phyloP scores from a whole-genome alignment of 352 stramenopile genomes.

The Phytophthora lateralis region DNA sequence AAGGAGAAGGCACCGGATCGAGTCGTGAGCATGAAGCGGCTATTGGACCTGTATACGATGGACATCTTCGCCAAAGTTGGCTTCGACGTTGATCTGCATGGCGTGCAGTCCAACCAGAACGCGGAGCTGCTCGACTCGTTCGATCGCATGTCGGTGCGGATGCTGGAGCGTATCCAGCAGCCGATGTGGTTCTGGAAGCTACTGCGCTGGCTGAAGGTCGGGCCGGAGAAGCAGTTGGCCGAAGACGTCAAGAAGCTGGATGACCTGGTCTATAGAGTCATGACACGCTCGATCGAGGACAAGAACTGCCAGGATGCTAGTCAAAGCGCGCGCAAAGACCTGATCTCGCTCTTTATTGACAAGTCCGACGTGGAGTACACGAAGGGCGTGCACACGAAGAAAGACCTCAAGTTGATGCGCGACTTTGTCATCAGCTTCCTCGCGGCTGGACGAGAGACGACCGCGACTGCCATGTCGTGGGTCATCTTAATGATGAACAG shows the following conservation, averaged over 20 bases:
- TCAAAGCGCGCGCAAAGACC: slow-evolving; percentile 27
- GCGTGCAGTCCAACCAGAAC: slow-evolving; percentile 46
- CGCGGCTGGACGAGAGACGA: slow-evolving; percentile 76
- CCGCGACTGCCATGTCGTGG: slow-evolving; percentile 68
- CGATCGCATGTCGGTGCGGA: slow-evolving; percentile 35
- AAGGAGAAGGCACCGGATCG: slow-evolving; percentile 15
- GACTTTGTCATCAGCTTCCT: slow-evolving; percentile 85
- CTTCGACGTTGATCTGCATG: slow-evolving; percentile 67
- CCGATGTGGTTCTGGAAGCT: slow-evolving; percentile 49
- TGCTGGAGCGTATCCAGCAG: slow-evolving; percentile 45
- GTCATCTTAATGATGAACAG: slow-evolving; percentile 74
- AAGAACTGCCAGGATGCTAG: slow-evolving; percentile 23
- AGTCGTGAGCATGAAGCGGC: slow-evolving; percentile 49
- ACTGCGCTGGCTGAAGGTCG: slow-evolving; percentile 44
- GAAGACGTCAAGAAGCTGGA: slow-evolving; percentile 38
- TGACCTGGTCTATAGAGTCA: slow-evolving; percentile 41
- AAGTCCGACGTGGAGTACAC: slow-evolving; percentile 37
- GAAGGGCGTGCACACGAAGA: slow-evolving; percentile 30
- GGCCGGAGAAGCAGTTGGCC: slow-evolving; percentile 41
- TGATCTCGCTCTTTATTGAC: slow-evolving; percentile 63
- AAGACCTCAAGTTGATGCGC: slow-evolving; percentile 60
- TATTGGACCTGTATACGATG: slow-evolving; percentile 66
- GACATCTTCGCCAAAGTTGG: slow-evolving; percentile 79
- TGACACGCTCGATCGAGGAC: slow-evolving; percentile 37
- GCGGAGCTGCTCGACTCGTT: slow-evolving; percentile 43